Percentiles rank a stretch among this genome's conserved stretches.
phyloP scores from a whole-genome alignment of 2,329 filamentous ascomycete species.

The Cadophora gregata region DNA sequence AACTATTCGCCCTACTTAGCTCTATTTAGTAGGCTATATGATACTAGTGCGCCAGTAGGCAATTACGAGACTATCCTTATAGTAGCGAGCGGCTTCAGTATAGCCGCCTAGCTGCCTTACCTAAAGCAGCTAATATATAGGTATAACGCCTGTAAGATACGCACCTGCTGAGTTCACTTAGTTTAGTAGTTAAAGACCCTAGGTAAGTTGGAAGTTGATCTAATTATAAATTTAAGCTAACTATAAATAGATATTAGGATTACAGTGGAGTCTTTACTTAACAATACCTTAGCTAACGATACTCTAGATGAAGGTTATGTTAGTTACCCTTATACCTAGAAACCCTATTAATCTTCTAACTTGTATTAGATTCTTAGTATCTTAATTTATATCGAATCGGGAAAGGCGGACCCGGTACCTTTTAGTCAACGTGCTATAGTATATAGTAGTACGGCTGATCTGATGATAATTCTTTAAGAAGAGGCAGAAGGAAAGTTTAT shows the following conservation, averaged over 20 bases:
- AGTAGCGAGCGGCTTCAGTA: slow-evolving; percentile 29
- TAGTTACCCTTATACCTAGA: slow-evolving; percentile 5
- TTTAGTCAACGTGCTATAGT: too few relatives aligned
- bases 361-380: slow-evolving; percentile 16
- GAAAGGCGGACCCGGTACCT: slow-evolving; percentile 4
- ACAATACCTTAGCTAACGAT: slow-evolving; percentile 19
- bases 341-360: slow-evolving; percentile 11
- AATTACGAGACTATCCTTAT: slow-evolving; percentile 31
- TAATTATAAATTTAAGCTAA: slow-evolving; percentile 21
- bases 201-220: slow-evolving; percentile 22
- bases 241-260: slow-evolving; percentile 25
- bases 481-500: too few relatives aligned
- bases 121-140: slow-evolving; percentile 26
- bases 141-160: slow-evolving; percentile 24
- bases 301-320: slow-evolving; percentile 22
- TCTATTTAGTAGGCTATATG: slow-evolving; percentile 29
- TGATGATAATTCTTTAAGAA: too few relatives aligned
- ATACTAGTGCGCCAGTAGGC: slow-evolving; percentile 17
- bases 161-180: slow-evolving; percentile 27
- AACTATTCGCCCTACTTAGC: slow-evolving; percentile 20
- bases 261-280: slow-evolving; percentile 23
- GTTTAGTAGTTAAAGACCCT: slow-evolving; percentile 27
- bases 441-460: too few relatives aligned
- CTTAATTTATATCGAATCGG: slow-evolving; percentile 20
- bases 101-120: slow-evolving; percentile 19